These are phyloP conservation scores for Punica granatum DNA, from an alignment of 345 rosid species.

Conservation along the genomic window DNA sequence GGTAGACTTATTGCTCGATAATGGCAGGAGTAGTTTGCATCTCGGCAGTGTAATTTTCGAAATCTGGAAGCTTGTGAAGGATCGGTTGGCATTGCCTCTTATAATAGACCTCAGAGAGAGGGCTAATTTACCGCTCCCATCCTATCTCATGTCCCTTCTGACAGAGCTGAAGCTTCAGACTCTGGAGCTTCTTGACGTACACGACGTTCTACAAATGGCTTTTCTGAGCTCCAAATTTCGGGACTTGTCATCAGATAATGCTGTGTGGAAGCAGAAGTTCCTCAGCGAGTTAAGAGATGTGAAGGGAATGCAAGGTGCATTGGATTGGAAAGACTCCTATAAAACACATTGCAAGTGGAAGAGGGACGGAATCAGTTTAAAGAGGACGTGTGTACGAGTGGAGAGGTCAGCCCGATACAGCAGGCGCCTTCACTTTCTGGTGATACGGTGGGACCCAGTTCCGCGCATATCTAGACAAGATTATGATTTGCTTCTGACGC, in stretches of 20 bases:
- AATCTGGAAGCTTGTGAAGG: conserved; percentile 72
- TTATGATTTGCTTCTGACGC: too few relatives aligned
- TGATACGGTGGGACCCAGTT: too few relatives aligned
- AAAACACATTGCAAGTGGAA: conserved; percentile 13
- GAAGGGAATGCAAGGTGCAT: conserved; percentile 1
- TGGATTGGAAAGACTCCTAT: conserved; percentile 44
- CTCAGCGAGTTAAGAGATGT: conserved; percentile 30
- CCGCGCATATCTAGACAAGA: too few relatives aligned
- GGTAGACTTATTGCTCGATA: too few relatives aligned
- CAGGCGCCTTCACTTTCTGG: too few relatives aligned
- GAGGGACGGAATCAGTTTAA: too few relatives aligned
- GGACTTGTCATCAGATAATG: conserved; percentile 39
- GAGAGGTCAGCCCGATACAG: too few relatives aligned
- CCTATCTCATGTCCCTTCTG: conserved; percentile 53
- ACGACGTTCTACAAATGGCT: conserved; percentile 40
- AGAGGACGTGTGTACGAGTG: too few relatives aligned
- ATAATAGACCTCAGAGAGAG: conserved; percentile 48
- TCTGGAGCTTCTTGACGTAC: conserved; percentile 49
- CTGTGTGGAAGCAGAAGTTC: conserved; percentile 53
- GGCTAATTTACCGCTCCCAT: conserved; percentile 40
- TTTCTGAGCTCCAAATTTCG: conserved; percentile 41
- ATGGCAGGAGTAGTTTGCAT: too few relatives aligned
- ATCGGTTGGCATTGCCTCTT: conserved; percentile 55
- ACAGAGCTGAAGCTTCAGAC: conserved; percentile 59
- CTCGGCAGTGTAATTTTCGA: conserved; percentile 43